Conservation (phyloP, 805 yeast genomes). For the Kuraishia floccosa region DNA sequence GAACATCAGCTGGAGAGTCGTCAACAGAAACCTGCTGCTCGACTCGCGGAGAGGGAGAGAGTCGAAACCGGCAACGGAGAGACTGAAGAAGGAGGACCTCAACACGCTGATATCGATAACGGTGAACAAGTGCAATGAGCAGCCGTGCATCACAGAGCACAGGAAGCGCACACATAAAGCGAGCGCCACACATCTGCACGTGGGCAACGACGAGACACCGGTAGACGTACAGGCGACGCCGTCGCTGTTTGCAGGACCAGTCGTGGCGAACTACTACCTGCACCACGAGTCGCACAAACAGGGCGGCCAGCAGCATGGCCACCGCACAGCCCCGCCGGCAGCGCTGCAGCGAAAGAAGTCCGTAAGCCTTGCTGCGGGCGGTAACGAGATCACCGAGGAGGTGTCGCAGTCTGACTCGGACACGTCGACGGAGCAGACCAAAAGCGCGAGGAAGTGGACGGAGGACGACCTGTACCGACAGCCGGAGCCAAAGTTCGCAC, state of each 20-base stretch:
- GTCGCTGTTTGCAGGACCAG: no score
- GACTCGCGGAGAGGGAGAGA: constrained; percentile 1
- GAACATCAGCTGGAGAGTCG: constrained; percentile 23
- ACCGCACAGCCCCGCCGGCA: not conserved
- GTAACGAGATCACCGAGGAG: constrained; percentile 16
- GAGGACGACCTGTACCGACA: constrained; percentile 3
- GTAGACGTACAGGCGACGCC: no score
- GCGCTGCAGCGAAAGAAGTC: not conserved
- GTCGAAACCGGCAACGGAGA: not conserved
- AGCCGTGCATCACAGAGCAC: constrained; percentile 5
- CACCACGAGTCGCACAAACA: no score
- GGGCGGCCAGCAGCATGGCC: no score
- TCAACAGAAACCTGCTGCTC: constrained; percentile 16
- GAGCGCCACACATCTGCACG: no score
- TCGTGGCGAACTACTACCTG: no score
- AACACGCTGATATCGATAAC: constrained; percentile 17
- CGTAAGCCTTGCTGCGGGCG: no score
- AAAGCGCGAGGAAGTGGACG: not conserved
- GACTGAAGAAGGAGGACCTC: constrained; percentile 13
- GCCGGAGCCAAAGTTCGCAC: constrained; percentile 6
- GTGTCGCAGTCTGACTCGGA: constrained; percentile 8
- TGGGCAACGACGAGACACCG: no score
- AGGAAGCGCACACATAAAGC: not conserved
- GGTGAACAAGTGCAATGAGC: constrained; percentile 3
- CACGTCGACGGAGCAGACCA: not conserved